Evolutionary conservation across 2,329 filamentous ascomycete species (phyloP).

Genomic region (Apiospora hydei): DNA sequence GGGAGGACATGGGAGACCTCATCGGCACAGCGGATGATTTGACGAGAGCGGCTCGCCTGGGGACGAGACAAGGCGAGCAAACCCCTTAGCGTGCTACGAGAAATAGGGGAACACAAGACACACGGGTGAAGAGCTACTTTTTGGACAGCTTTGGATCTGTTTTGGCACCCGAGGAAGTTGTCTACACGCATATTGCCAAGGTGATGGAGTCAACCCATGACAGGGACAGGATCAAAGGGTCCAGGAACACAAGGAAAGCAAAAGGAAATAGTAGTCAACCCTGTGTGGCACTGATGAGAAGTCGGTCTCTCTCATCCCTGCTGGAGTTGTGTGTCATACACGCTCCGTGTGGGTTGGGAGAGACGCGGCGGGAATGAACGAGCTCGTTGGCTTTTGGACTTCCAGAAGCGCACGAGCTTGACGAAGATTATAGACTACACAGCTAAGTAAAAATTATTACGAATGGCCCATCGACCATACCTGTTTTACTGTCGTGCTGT

Average conservation of each 20-base stretch:
- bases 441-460: conserved; percentile 11
- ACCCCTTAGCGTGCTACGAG: neutral
- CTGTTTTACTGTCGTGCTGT: no score
- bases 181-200: neutral
- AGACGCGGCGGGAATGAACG: neutral
- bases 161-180: neutral
- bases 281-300: neutral
- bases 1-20: neutral
- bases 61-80: neutral
- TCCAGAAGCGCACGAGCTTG: neutral
- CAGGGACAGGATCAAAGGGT: neutral
- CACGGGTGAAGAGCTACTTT: neutral
- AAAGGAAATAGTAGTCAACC: neutral
- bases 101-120: neutral
- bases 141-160: neutral
- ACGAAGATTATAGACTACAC: conserved; percentile 3
- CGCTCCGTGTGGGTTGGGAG: neutral
- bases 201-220: neutral
- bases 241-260: neutral
- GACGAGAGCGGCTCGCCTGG: neutral
- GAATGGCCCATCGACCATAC: neutral
- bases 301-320: neutral
- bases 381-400: neutral
- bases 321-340: neutral
- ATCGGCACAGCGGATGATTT: neutral